Conservation (phyloP, 352 stramenopile species). For the Pythium pyrilobum region DNA sequence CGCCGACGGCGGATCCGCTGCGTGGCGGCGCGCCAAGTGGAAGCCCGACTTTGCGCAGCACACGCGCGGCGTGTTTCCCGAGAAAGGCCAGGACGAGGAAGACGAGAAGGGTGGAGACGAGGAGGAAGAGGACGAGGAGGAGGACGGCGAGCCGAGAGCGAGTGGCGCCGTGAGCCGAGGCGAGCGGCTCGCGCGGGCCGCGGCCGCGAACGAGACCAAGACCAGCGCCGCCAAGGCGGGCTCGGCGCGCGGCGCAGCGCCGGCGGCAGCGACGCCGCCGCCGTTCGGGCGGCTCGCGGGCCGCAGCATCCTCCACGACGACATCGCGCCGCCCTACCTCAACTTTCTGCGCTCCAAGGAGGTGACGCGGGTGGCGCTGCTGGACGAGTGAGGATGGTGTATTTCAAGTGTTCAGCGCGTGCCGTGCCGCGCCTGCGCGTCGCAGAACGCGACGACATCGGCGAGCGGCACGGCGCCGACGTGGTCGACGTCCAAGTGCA, state of each 20-base stretch:
- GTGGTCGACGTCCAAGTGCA: conserved; percentile 67
- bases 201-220: background rate
- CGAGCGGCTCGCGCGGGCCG: background rate
- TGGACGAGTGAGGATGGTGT: too few relatives aligned
- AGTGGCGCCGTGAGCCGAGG: conserved; percentile 3
- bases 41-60: conserved; percentile 1
- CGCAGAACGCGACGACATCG: conserved; percentile 35
- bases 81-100: too few relatives aligned
- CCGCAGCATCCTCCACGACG: conserved; percentile 61
- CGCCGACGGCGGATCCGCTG: too few relatives aligned
- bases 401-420: conserved; percentile 11
- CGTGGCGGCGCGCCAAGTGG: too few relatives aligned
- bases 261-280: background rate
- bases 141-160: background rate
- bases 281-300: background rate
- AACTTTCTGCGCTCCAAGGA: conserved; percentile 73
- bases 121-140: too few relatives aligned
- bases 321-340: conserved; percentile 66
- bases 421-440: background rate
- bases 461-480: conserved; percentile 50
- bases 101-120: too few relatives aligned
- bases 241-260: conserved; percentile 1
- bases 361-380: too few relatives aligned
- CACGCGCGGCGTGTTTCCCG: too few relatives aligned
- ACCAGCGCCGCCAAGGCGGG: background rate